These are phyloP conservation scores for Lentinus tigrinus DNA, from an alignment of 768 basidiomycete genomes.

Conservation along the genomic window DNA sequence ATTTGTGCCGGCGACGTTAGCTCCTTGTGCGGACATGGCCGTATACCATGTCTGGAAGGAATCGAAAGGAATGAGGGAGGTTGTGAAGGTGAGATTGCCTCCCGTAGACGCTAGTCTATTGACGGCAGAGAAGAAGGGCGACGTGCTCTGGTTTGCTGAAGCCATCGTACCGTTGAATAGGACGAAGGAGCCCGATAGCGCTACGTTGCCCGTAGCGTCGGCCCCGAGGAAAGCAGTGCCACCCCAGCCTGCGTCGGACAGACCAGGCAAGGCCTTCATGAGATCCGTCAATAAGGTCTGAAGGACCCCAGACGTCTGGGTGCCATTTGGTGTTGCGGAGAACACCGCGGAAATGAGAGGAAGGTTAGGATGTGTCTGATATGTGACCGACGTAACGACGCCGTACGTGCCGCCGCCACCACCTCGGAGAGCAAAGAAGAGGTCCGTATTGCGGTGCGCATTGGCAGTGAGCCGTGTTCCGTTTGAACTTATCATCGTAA, in stretches of 20 bases:
- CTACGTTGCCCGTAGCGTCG: neutral
- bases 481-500: slow-evolving; percentile 52
- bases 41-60: slow-evolving; percentile 17
- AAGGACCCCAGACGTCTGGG: slow-evolving; percentile 1
- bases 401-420: slow-evolving; percentile 40
- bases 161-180: slow-evolving; percentile 37
- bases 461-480: slow-evolving; percentile 44
- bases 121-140: slow-evolving; percentile 33
- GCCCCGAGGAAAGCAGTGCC: neutral
- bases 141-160: slow-evolving; percentile 34
- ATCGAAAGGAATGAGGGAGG: neutral
- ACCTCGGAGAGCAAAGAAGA: slow-evolving; percentile 52
- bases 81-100: neutral
- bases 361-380: slow-evolving; percentile 39
- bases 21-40: slow-evolving; percentile 4
- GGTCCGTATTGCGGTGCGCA: slow-evolving; percentile 44
- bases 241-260: slow-evolving; percentile 14
- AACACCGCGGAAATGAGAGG: slow-evolving; percentile 34
- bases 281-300: slow-evolving; percentile 2
- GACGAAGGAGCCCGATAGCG: slow-evolving; percentile 9
- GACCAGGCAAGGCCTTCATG: neutral
- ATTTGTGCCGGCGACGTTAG: slow-evolving; percentile 6
- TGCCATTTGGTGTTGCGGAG: slow-evolving; percentile 7
- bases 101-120: slow-evolving; percentile 19
- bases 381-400: slow-evolving; percentile 44